Base-by-base conservation (phyloP, 2,329 filamentous ascomycete genomes). In the Pezicula radicicola region DNA sequence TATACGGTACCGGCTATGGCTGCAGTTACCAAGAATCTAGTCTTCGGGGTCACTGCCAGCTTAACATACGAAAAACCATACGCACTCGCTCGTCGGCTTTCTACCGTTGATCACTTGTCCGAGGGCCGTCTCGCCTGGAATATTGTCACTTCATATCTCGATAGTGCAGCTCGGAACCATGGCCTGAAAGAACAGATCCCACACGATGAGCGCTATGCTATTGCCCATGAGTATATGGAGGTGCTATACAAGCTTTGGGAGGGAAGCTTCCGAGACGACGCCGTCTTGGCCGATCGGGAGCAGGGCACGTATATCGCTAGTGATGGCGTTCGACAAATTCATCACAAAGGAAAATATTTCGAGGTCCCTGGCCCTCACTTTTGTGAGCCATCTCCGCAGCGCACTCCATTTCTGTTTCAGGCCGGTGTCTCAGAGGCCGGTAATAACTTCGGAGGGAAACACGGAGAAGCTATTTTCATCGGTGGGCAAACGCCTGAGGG, bases 31-130 rank as follows among this genome's bases (percentile, higher is more conserved):
- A 77, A 80, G 57, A 85, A 75, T 52, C 76, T 89, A n/a, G 81
- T 78, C 0, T 88, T 89, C 53, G 85, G 85, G 1, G 81, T 88
- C 1, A 88, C 85, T 0, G 77, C 84, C 0, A 79, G 80, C 1
- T 87, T 85, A 0, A 87, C 83, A 0, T 89, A 88, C 55, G 85
- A 88, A 63, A 79, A 83, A 63, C 84, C 84, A 0, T 88, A 86
- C 60, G 80, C 85, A 59, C 70, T 88, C 12, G 84, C 85, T 0
- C 67, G 84, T n/a, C 69, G 83, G 16, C 64, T 88, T 9, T 81
- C 78, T 5, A 88, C 84, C 0, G 72, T 87, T 0, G 85, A 88
- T 60, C 85, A 88, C 63, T 68, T 88, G 12, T 81, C 80, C 1
- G 80, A 79, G 45, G 83, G 83, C 28, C 39, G 48, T 25, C 12